A percentile compares a stretch with the other conserved stretches of the same genome.
These are phyloP conservation scores for Rhizopogon roseolus DNA, from an alignment of 768 basidiomycete species.

Conservation along the genomic window DNA sequence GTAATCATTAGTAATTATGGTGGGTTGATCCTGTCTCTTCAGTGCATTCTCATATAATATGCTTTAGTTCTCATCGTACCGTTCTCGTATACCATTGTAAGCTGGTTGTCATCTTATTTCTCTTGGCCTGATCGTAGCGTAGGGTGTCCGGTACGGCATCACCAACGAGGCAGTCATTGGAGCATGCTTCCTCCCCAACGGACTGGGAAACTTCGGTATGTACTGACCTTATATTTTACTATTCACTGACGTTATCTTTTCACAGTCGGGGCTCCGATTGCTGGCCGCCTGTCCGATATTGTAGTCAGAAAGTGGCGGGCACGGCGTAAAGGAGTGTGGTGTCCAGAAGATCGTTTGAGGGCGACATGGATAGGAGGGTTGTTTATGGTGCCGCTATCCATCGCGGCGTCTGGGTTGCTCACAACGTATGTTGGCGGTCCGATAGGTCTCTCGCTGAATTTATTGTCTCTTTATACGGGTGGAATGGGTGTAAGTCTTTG, in stretches of 20 bases:
- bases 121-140: neutral
- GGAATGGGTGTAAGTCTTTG: no score
- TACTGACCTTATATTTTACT: neutral
- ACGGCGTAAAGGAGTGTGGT: constrained; percentile 12
- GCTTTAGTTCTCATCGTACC: constrained; percentile 45
- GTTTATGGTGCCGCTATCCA: no score
- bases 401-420: no score
- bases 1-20: constrained; percentile 23
- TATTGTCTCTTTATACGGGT: no score
- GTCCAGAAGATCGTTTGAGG: constrained; percentile 63
- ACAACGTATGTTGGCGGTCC: no score
- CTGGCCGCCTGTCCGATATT: constrained; percentile 55
- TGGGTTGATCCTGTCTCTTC: constrained; percentile 23
- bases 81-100: constrained; percentile 61
- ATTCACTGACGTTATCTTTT: neutral
- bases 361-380: constrained; percentile 16
- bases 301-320: constrained; percentile 44
- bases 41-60: neutral
- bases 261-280: constrained; percentile 55
- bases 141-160: constrained; percentile 44
- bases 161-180: constrained; percentile 18
- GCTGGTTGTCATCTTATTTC: constrained; percentile 8
- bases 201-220: constrained; percentile 21
- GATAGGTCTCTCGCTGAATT: no score
- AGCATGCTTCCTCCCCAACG: constrained; percentile 19